Evolutionary conservation across 225 moss, liverwort and hornwort genomes (phyloP).

Genomic region (Polytrichum formosum): DNA sequence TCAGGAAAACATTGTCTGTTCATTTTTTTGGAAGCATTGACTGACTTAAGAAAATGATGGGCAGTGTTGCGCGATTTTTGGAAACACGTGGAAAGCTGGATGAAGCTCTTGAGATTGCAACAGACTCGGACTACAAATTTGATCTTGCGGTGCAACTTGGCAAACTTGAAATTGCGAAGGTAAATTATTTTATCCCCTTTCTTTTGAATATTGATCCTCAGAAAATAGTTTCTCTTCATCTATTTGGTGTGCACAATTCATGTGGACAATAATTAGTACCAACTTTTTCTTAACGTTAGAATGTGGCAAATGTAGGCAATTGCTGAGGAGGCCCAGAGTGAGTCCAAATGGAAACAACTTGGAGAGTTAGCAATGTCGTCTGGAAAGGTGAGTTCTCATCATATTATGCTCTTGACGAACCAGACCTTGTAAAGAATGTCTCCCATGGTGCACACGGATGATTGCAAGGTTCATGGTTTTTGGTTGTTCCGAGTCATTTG

Average conservation of each 20-base stretch:
- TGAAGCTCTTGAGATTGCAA: conserved; percentile 80
- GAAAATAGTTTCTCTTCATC: background rate
- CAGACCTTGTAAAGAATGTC: background rate
- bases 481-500: too few relatives aligned
- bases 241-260: background rate
- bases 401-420: too few relatives aligned
- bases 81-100: conserved; percentile 96
- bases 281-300: too few relatives aligned
- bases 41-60: too few relatives aligned
- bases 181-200: conserved; percentile 6
- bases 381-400: conserved; percentile 58
- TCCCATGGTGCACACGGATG: too few relatives aligned
- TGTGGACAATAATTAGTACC: background rate
- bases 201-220: too few relatives aligned
- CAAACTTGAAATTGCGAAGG: conserved; percentile 83
- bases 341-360: conserved; percentile 97
- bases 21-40: too few relatives aligned
- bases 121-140: conserved; percentile 91
- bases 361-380: conserved; percentile 92
- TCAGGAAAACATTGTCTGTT: too few relatives aligned
- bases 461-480: too few relatives aligned
- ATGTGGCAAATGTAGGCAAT: conserved; percentile 42
- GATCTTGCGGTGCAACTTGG: conserved; percentile 92
- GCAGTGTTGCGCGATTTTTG: conserved; percentile 86
- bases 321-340: conserved; percentile 88